Percentiles rank a stretch among this genome's conserved stretches.
Evolutionary conservation across 176 grass and related monocot genomes (phyloP).

Genomic region (Triticum monococcum): DNA sequence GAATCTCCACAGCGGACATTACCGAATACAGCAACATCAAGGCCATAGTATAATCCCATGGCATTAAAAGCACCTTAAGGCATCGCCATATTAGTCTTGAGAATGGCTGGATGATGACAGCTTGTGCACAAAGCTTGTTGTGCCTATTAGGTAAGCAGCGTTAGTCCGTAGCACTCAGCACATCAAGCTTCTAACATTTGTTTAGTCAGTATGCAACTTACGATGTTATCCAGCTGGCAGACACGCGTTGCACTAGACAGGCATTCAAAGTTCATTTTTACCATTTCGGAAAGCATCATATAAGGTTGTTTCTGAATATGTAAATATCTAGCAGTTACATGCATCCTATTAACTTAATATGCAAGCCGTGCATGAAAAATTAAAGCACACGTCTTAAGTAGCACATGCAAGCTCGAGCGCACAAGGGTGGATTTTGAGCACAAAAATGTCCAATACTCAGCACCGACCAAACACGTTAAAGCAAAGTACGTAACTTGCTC

Average conservation of each 20-base stretch:
- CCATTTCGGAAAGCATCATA: too few species aligned
- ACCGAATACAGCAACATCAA: not conserved
- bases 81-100: not conserved
- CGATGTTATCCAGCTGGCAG: not conserved
- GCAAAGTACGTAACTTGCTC: not conserved
- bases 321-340: not conserved
- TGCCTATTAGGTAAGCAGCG: slow-evolving; percentile 22
- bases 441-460: not conserved
- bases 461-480: not conserved
- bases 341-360: not conserved
- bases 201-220: not conserved
- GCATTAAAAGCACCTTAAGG: not conserved
- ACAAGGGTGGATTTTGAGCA: not conserved
- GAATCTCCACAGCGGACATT: slow-evolving; percentile 13
- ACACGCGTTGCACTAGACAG: not conserved
- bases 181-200: not conserved
- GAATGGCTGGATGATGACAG: slow-evolving; percentile 14
- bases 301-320: too few species aligned
- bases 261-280: not conserved
- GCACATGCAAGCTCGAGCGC: not conserved
- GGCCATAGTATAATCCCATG: not conserved
- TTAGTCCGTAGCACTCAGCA: not conserved
- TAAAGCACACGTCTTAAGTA: not conserved
- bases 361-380: not conserved
- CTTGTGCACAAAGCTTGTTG: slow-evolving; percentile 20